Evolutionary conservation across 73 alveolate genomes (phyloP), one percentile per base, ranked within the genome.

Genomic region (Paramecium sexaurelia): DNA sequence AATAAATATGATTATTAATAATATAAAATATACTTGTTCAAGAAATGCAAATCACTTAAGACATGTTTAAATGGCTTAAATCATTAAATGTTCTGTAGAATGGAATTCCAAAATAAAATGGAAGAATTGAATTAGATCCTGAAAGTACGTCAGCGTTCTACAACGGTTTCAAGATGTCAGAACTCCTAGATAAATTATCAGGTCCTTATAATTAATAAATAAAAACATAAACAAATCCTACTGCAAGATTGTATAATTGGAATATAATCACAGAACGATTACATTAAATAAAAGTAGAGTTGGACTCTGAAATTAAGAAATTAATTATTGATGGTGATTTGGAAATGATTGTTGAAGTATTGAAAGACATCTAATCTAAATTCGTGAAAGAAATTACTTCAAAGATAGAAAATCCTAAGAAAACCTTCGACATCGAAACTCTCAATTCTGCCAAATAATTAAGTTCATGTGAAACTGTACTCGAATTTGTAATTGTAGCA

Each of bases 91-190:
- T 73, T 8, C 13, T 73, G 9, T 73, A 73, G 15, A 39, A 36
- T 36, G 87, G 66, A n/a, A 73, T 39, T 33, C 87, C 87, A n/a
- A 73, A 73, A 73, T 39, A 73, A 73, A 73, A 73, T 73, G 87
- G 87, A 11, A 73, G 57, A 36, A 27, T 73, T 1, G 87, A 73
- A 73, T 73, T 73, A 39, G 87, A 73, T 73, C 87, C 55, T 10
- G 87, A 73, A 73, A 36, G 20, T 10, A 73, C 87, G 35, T 20
- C 55, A n/a, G 55, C 32, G 19, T 73, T 73, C 35, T 73, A 36
- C 35, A 73, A 73, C 57, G 87, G 87, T 36, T 73, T 73, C 57
- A 73, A 73, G 56, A 73, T 73, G 39, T 73, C 55, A 36, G 87
- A 73, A 73, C 55, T 73, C 9, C 35, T 73, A 73, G 87, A 73